These are phyloP conservation scores for Cryptosporidium canis DNA, from an alignment of 169 alveolate species.

Conservation along the genomic window DNA sequence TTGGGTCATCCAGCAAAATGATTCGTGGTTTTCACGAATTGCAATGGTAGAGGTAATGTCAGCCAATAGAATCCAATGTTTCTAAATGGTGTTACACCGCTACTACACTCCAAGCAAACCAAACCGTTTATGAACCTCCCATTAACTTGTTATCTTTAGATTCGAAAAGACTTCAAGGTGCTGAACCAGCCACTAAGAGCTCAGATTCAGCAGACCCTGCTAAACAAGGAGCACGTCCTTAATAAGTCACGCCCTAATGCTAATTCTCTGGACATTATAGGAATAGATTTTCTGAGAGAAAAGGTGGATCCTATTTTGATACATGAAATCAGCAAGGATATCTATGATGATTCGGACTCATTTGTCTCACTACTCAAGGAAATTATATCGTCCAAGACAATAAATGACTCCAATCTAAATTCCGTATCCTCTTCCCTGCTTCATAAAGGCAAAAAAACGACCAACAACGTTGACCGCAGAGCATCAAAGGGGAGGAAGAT, in stretches of 20 bases:
- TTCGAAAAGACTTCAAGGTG: slow-evolving; percentile 56
- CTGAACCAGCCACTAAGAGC: slow-evolving; percentile 73
- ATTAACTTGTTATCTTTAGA: slow-evolving; percentile 7
- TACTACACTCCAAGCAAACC: slow-evolving; percentile 1
- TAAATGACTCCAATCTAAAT: background rate
- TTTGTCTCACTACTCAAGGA: slow-evolving; percentile 30
- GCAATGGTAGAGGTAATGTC: slow-evolving; percentile 45
- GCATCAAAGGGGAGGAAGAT: slow-evolving; percentile 80
- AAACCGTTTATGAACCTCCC: background rate
- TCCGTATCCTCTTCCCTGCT: slow-evolving; percentile 52
- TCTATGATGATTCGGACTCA: slow-evolving; percentile 38
- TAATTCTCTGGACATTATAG: slow-evolving; percentile 3
- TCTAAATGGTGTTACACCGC: slow-evolving; percentile 68
- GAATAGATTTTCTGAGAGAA: background rate
- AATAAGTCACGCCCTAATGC: slow-evolving; percentile 48
- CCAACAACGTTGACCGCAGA: slow-evolving; percentile 75
- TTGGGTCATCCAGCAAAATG: background rate
- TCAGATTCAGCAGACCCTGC: slow-evolving; percentile 67
- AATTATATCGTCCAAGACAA: background rate
- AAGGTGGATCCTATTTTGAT: background rate
- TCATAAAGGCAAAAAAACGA: slow-evolving; percentile 38
- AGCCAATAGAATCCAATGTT: slow-evolving; percentile 11
- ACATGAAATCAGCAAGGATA: background rate
- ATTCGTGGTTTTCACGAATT: slow-evolving; percentile 55
- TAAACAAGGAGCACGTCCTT: slow-evolving; percentile 38